Evolutionary conservation across 495 filamentous ascomycete genomes (phyloP), one percentile per base, ranked within the genome.

Genomic region (Hyaloscypha hepaticicola): DNA sequence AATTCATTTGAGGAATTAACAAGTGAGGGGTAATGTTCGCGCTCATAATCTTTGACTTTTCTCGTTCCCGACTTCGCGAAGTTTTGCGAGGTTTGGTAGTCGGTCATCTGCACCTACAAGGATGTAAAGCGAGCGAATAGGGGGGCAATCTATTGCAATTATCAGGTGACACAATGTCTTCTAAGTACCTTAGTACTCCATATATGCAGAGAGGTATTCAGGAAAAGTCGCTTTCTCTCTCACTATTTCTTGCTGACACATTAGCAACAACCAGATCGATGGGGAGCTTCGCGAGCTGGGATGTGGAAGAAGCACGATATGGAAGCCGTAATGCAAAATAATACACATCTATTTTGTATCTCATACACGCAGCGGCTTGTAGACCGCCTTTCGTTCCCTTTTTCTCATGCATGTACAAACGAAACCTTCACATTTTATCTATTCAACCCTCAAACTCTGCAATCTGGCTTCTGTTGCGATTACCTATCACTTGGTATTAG

Each of bases 401-500:
- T 27, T 33, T 63, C 53, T 24, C 48, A 57, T 63, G 45, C 34
- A 68, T 69, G 51, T 63, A 69, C 64, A 72, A 72, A 72, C 9
- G 63, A 65, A 72, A 69, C 9, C 5, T n/a, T n/a, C 49, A 3
- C 12, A 50, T 25, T n/a, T 16, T 1, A 29, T 66, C 70, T 78
- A 81, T 67, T 86, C 82, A 27, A 85, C 75, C 68, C 78, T 80
- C 69, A 87, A 72, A 67, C 84, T 87, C 73, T 87, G 83, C 56
- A 87, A 74, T 64, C 85, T 75, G n/a, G 85, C 85, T 74, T 87
- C 83, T 22, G 84, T 81, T 60, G 80, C 77, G 66, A 87, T 83
- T 57, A 90, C 81, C 76, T 85, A 25, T 3, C 26, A 55, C 48
- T 55, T 33, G 33, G n/a, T n/a, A n/a, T 58, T 58, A 58, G 56